Evolutionary conservation across 305 asterid genomes (phyloP), one percentile per base, ranked within the genome.

Genomic region (Plantago coronopus): DNA sequence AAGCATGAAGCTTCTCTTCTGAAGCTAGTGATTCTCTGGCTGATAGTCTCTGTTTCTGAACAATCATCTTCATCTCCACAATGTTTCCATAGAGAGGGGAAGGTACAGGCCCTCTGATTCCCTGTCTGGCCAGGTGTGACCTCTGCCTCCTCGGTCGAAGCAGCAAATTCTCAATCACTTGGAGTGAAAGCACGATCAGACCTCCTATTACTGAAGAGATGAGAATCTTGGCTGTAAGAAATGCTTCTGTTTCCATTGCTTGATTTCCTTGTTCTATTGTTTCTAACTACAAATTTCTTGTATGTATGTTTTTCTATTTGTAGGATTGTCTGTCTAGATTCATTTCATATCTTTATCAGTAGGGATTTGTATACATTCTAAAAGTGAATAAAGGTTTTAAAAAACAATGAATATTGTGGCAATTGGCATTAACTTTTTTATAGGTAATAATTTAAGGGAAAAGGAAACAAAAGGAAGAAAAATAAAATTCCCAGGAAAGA

Each of bases 51-150:
- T 67, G 75, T 10, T 54, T 27, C 50, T 72, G 75, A 38, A 18
- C 20, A 10, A 83, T 80, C 40, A 18, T 63, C 71, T 64, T 81
- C 40, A 87, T 82, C 57, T 79, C 84, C 50, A 76, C 74, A 55
- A 87, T 71, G 64, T 87, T 79, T 53, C 95, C 95, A 18, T 70
- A 79, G 7, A 82, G 68, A 34, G 74, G 17, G 7, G 83, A 79
- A 8, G 88, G 81, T 17, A 38, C 19, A 31, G 90, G 94, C 20
- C 94, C 95, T 57, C 42, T 64, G 10, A 87, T 79, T 62, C 95
- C 90, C 55, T 87, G 94, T 20, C 61, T 74, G 53, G 31, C 67
- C 45, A 86, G 77, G 69, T 67, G 74, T 4, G 78, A 70, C 68
- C 88, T 66, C 45, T 69, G 20, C 46, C 72, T 73, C 62, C 57